These are phyloP conservation scores for Neurospora sp. DNA, from an alignment of 495 filamentous ascomycete genomes.

Conservation along the genomic window DNA sequence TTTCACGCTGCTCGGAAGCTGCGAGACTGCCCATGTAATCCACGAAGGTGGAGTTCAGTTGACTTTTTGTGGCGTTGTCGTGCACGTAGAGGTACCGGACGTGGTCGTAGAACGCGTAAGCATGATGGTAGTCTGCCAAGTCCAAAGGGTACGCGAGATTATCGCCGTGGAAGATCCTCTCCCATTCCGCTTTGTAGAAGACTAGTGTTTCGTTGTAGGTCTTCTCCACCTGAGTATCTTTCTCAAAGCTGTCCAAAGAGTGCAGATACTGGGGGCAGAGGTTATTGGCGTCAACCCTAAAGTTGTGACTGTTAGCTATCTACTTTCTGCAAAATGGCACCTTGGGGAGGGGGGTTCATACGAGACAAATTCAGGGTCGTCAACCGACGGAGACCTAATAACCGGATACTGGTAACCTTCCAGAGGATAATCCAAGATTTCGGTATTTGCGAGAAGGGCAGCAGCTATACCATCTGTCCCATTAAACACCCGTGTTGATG, in stretches of 20 bases:
- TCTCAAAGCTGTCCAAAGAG: slow-evolving; percentile 15
- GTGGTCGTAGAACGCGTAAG: slow-evolving; percentile 35
- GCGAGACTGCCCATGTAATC: slow-evolving; percentile 20
- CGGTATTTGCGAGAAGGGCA: slow-evolving; percentile 20
- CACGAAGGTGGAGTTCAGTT: slow-evolving; percentile 16
- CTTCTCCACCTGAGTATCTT: slow-evolving; percentile 9
- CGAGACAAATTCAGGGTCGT: slow-evolving; percentile 28
- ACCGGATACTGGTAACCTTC: slow-evolving; percentile 35
- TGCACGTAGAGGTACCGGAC: slow-evolving; percentile 31
- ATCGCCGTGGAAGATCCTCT: slow-evolving; percentile 15
- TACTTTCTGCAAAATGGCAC: neutral
- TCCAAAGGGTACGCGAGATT: slow-evolving; percentile 12
- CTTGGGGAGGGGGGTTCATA: slow-evolving; percentile 2
- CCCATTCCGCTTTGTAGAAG: slow-evolving; percentile 27
- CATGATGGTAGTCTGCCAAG: slow-evolving; percentile 28
- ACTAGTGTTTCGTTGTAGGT: slow-evolving; percentile 17
- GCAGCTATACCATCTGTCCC: slow-evolving; percentile 21
- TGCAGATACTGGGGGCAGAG: slow-evolving; percentile 21
- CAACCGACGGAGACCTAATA: slow-evolving; percentile 16
- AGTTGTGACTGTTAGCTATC: neutral
- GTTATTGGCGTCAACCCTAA: slow-evolving; percentile 24
- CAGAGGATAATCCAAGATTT: slow-evolving; percentile 26
- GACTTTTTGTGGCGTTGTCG: slow-evolving; percentile 12
- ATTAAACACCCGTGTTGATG: slow-evolving; percentile 16
- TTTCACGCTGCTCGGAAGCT: slow-evolving; percentile 22